Base-by-base conservation (phyloP, 1,284 basidiomycete genomes). In the Ganoderma resinaceum region DNA sequence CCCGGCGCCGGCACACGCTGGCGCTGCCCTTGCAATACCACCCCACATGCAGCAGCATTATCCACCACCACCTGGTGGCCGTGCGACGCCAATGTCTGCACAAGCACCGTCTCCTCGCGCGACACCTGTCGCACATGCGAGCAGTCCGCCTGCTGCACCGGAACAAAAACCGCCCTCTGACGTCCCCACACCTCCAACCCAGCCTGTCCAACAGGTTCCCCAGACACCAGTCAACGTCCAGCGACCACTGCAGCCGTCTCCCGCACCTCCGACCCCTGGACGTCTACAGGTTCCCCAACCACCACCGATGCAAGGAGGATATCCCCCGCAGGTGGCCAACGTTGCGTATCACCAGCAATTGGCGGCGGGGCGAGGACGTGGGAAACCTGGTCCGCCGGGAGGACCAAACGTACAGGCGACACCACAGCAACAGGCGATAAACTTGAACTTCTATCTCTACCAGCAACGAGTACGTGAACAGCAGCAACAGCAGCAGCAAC, bases 21-120 rank as follows among this genome's bases (percentile, higher is more conserved):
- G 68, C 5, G 59, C 63, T 7, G 61, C 68, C 14, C 63, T 68
- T 2, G 59, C 72, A 11, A 72, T 74, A 2, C 75, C 74, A 6
- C 65, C 68, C 7, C 76, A 76, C 38, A 43, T 76, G 29, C 74
- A 74, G 49, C 62, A 66, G 26, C 74, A 69, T 33, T 72, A 64
- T 31, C 69, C 68, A 1, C 70, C 70, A 31, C 49, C 64, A 16
- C 14, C 66, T 62, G 62, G 70, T 61, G 46, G 68, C 69, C 2
- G 64, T 20, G 58, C 72, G 9, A 70, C 72, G 1, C 69, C 72
- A 7, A 26, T 58, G 37, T 46, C 61, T 7, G 67, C 73, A 14
- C 58, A 60, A 40, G 58, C 58, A 8, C 37, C 58, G 12, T 60
- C 58, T 2, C 73, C 74, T 6, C 75, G 70, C 37, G 58, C 71